phyloP scores from a whole-genome alignment of 306 rosid genomes.

The Pachyrhizus erosus region DNA sequence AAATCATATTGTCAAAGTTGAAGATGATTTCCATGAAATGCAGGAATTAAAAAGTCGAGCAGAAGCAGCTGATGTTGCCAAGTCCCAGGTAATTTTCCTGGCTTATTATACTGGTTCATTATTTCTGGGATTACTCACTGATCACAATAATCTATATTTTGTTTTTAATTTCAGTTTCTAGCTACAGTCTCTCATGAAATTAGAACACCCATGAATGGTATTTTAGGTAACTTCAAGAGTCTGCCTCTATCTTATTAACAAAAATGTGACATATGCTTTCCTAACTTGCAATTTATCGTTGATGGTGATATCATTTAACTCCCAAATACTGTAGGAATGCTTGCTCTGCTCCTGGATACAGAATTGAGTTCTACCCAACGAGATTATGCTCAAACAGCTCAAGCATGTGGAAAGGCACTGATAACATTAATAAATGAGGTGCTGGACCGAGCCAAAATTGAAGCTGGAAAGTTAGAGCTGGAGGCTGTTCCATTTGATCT shows the following conservation, averaged over 20 bases:
- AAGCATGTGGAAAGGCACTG: slow-evolving; percentile 88
- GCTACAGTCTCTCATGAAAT: slow-evolving; percentile 98
- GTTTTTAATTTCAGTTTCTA: slow-evolving; percentile 65
- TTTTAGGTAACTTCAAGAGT: slow-evolving; percentile 65
- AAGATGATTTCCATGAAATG: slow-evolving; percentile 87
- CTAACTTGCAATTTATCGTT: background rate
- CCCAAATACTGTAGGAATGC: slow-evolving; percentile 74
- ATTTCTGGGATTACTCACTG: slow-evolving; percentile 34
- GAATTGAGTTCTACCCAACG: slow-evolving; percentile 87
- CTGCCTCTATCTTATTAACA: slow-evolving; percentile 16
- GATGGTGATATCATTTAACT: slow-evolving; percentile 19
- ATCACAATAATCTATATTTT: slow-evolving; percentile 24
- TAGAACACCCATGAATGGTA: slow-evolving; percentile 94
- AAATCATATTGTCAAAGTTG: slow-evolving; percentile 85
- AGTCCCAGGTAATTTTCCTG: slow-evolving; percentile 76
- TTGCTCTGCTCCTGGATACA: slow-evolving; percentile 87
- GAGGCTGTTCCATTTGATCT: slow-evolving; percentile 90
- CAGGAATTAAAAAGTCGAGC: slow-evolving; percentile 71
- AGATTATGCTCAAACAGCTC: slow-evolving; percentile 94
- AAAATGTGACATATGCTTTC: background rate
- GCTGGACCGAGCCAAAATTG: slow-evolving; percentile 93
- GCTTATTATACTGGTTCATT: slow-evolving; percentile 19
- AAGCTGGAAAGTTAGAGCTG: slow-evolving; percentile 90
- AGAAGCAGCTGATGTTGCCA: slow-evolving; percentile 92
- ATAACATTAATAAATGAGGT: slow-evolving; percentile 88